Percentiles rank a stretch among this genome's conserved stretches.
These are phyloP conservation scores for Penicillium expansum DNA, from an alignment of 2,329 filamentous ascomycete species.

Conservation along the genomic window DNA sequence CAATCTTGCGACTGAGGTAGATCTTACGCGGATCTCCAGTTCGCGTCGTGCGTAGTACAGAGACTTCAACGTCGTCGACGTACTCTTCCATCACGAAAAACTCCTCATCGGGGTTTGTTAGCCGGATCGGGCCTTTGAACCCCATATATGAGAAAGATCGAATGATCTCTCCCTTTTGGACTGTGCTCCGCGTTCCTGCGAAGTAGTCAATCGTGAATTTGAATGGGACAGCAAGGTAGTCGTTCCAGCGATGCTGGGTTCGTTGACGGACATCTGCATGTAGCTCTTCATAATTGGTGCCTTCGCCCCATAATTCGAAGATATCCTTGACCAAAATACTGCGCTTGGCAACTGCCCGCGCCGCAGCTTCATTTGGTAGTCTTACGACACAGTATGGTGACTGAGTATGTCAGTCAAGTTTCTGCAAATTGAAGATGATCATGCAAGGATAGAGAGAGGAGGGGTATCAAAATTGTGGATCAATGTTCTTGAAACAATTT, in stretches of 20 bases:
- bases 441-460: not conserved
- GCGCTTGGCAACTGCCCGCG: constrained; percentile 65
- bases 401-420: constrained; percentile 45
- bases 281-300: constrained; percentile 63
- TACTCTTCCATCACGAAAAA: constrained; percentile 86
- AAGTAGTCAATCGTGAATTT: constrained; percentile 83
- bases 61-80: constrained; percentile 46
- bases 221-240: constrained; percentile 67
- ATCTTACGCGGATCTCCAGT: constrained; percentile 54
- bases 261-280: constrained; percentile 62
- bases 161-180: constrained; percentile 70
- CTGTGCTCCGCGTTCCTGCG: constrained; percentile 65
- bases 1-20: constrained; percentile 72
- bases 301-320: constrained; percentile 84
- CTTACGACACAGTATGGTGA: constrained; percentile 81
- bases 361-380: constrained; percentile 63
- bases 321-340: constrained; percentile 80
- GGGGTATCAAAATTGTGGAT: not conserved
- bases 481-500: not conserved
- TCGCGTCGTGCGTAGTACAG: constrained; percentile 43
- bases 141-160: constrained; percentile 75
- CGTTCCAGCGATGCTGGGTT: constrained; percentile 64
- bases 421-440: constrained; percentile 13
- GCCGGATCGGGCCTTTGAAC: constrained; percentile 73
- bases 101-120: constrained; percentile 69